A percentile compares a stretch with the other conserved stretches of the same genome.
Evolutionary conservation across 2,329 filamentous ascomycete genomes (phyloP).

Genomic region (Ambrosiella cleistominuta): DNA sequence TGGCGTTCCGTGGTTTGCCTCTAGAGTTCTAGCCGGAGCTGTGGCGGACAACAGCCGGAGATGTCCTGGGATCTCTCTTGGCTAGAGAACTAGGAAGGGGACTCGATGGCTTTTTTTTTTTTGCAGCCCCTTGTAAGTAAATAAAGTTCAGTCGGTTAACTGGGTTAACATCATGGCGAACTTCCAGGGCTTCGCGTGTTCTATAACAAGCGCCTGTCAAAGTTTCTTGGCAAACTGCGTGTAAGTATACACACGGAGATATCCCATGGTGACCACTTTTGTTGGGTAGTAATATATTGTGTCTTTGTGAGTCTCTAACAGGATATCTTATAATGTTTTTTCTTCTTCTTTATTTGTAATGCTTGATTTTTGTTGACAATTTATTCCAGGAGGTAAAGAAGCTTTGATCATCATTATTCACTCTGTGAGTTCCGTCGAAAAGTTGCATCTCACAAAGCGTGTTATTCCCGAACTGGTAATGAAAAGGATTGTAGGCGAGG

Average conservation of each 20-base stretch:
- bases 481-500: conserved; percentile 1
- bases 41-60: neutral
- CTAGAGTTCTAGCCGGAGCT: neutral
- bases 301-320: too few relatives aligned
- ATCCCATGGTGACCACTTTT: too few relatives aligned
- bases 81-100: neutral
- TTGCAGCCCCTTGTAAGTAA: too few relatives aligned
- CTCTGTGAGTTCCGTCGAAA: neutral
- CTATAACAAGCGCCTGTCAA: neutral
- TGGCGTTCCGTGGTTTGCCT: neutral
- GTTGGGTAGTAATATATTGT: neutral
- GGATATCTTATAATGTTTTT: too few relatives aligned
- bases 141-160: neutral
- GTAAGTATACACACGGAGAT: neutral
- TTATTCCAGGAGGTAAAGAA: too few relatives aligned
- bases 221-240: neutral
- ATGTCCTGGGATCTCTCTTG: conserved; percentile 1
- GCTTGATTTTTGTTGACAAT: too few relatives aligned
- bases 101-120: neutral
- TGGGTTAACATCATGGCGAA: neutral
- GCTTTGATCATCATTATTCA: too few relatives aligned
- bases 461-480: conserved; percentile 10
- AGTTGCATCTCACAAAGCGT: neutral
- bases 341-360: neutral
- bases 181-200: neutral